Evolutionary conservation across 116 monocot genomes (phyloP).

Genomic region (Papilionanthe hybrid): DNA sequence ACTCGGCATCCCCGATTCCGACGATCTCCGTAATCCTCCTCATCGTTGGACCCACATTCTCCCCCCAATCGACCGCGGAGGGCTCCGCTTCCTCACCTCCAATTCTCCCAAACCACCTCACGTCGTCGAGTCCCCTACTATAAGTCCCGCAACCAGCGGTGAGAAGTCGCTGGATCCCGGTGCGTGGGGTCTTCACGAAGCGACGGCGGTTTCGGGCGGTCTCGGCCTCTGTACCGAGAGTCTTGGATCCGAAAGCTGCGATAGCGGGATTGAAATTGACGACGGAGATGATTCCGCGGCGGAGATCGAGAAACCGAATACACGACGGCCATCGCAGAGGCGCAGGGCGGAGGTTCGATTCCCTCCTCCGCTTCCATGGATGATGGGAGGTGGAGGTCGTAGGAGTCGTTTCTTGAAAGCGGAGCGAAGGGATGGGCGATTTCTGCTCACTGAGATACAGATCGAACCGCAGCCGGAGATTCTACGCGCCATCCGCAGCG

Average conservation of each 20-base stretch:
- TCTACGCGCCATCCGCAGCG: constrained; percentile 34
- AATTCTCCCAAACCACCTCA: constrained; percentile 3
- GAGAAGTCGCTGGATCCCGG: constrained; percentile 16
- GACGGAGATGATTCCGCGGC: not conserved
- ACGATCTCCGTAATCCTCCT: not conserved
- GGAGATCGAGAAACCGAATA: constrained; percentile 14
- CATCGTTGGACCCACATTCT: constrained; percentile 11
- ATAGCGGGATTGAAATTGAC: constrained; percentile 19
- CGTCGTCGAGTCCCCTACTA: constrained; percentile 22
- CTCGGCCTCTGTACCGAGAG: constrained; percentile 59
- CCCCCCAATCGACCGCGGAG: constrained; percentile 6
- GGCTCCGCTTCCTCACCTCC: constrained; percentile 22
- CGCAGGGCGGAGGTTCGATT: not conserved
- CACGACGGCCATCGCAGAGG: not conserved
- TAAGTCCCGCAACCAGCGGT: not conserved
- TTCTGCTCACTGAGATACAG: constrained; percentile 42
- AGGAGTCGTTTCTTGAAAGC: constrained; percentile 18
- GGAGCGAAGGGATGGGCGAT: constrained; percentile 38
- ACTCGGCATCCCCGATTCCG: constrained; percentile 18
- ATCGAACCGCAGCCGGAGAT: constrained; percentile 50
- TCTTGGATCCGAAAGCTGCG: constrained; percentile 71
- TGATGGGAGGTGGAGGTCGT: not conserved
- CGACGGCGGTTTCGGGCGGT: constrained; percentile 10
- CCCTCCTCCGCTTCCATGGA: constrained; percentile 17
- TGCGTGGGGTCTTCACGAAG: constrained; percentile 24